phyloP scores from a whole-genome alignment of 2,329 filamentous ascomycete genomes.

The Microcyclosporella mali region DNA sequence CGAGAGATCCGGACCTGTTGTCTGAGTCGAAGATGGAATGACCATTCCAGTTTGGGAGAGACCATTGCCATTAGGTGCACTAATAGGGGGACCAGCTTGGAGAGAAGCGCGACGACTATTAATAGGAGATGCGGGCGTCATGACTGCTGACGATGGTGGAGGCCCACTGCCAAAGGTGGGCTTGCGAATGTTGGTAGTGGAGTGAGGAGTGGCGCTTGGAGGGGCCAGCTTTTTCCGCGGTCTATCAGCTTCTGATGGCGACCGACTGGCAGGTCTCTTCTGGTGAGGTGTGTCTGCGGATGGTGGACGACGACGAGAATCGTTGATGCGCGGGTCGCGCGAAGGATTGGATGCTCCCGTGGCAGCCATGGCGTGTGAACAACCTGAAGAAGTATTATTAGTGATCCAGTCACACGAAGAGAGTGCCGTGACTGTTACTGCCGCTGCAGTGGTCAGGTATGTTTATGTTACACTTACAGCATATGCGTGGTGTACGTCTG shows the following conservation, averaged over 20 bases:
- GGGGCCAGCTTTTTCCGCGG: not conserved
- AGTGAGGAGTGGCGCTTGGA: not conserved
- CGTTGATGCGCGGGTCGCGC: not conserved
- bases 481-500: not conserved
- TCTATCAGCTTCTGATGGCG: constrained; percentile 1
- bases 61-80: not conserved
- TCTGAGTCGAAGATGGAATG: no score
- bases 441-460: not conserved
- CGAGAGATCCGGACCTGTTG: no score
- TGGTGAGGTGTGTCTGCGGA: not conserved
- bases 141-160: not conserved
- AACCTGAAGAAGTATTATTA: not conserved
- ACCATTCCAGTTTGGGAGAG: no score
- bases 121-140: not conserved
- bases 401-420: not conserved
- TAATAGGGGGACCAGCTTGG: not conserved
- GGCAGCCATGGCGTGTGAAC: constrained; percentile 1
- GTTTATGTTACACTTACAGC: not conserved
- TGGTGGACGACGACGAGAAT: not conserved
- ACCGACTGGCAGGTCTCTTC: constrained; percentile 6
- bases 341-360: constrained; percentile 1
- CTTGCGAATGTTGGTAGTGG: not conserved
- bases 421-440: not conserved
- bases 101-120: not conserved
- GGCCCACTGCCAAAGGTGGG: not conserved